Evolutionary conservation across 495 filamentous ascomycete species (phyloP).

Genomic region (Xylona heveae): DNA sequence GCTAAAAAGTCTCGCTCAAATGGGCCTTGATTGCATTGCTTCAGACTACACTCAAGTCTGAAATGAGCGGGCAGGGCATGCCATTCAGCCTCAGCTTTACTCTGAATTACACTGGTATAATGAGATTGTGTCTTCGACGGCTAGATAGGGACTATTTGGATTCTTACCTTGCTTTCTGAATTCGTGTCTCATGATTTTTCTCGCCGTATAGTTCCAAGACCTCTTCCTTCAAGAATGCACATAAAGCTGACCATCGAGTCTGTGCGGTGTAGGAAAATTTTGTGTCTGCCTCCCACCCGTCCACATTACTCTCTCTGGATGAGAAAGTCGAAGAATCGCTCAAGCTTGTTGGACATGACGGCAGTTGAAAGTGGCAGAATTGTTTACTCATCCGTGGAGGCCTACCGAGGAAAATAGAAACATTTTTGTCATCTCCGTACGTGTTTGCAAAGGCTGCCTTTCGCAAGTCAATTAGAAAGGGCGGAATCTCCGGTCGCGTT

Average conservation of each 20-base stretch:
- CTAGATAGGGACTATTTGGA: no score
- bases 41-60: no score
- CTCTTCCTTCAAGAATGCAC: constrained; percentile 20
- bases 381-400: constrained; percentile 21
- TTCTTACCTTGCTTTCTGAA: no score
- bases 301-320: constrained; percentile 1
- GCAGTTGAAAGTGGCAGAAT: constrained; percentile 21
- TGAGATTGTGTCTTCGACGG: no score
- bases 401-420: constrained; percentile 23
- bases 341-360: no score
- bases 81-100: no score
- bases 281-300: constrained; percentile 9
- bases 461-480: constrained; percentile 18
- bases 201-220: constrained; percentile 19
- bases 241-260: constrained; percentile 20
- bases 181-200: constrained; percentile 10
- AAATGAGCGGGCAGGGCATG: no score
- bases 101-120: no score
- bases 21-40: constrained; percentile 10
- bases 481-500: constrained; percentile 11
- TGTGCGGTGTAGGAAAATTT: constrained; percentile 15
- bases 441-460: constrained; percentile 19
- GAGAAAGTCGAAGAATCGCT: no score
- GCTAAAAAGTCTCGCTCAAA: constrained; percentile 18
- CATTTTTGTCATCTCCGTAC: constrained; percentile 24